These are phyloP conservation scores for Daldinia sp. DNA, from an alignment of 2,329 filamentous ascomycete species.

Conservation along the genomic window DNA sequence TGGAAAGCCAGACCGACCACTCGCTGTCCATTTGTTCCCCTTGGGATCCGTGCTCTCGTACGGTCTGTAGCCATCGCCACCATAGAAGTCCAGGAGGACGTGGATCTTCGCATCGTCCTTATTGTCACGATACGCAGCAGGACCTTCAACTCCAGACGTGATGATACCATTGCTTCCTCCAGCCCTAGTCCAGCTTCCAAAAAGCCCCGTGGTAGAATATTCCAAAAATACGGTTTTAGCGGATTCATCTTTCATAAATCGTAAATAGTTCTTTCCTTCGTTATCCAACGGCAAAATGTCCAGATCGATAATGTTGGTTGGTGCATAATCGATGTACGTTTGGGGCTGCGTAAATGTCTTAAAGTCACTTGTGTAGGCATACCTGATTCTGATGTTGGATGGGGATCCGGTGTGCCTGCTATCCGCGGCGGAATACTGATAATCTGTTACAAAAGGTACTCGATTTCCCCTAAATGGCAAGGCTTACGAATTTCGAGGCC, in stretches of 20 bases:
- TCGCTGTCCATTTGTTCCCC: slow-evolving; percentile 56
- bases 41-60: slow-evolving; percentile 56
- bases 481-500: slow-evolving; percentile 56
- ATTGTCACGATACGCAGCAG: slow-evolving; percentile 56
- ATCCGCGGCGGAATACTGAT: slow-evolving; percentile 58
- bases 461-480: neutral
- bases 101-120: slow-evolving; percentile 51
- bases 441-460: slow-evolving; percentile 2
- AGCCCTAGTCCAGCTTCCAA: slow-evolving; percentile 60
- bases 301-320: slow-evolving; percentile 62
- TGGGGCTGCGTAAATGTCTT: slow-evolving; percentile 58
- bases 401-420: slow-evolving; percentile 57
- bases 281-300: slow-evolving; percentile 59
- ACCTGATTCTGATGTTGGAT: slow-evolving; percentile 57
- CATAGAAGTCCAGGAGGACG: slow-evolving; percentile 60
- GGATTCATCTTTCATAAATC: slow-evolving; percentile 65
- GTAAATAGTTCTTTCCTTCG: slow-evolving; percentile 53
- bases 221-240: slow-evolving; percentile 61
- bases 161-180: slow-evolving; percentile 55
- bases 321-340: slow-evolving; percentile 58
- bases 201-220: slow-evolving; percentile 56
- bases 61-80: slow-evolving; percentile 58
- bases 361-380: slow-evolving; percentile 65
- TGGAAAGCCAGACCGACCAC: slow-evolving; percentile 53
- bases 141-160: slow-evolving; percentile 54